Evolutionary conservation across 2,329 filamentous ascomycete genomes (phyloP), one percentile per base, ranked within the genome.

Genomic region (Trichoderma aggressivum): DNA sequence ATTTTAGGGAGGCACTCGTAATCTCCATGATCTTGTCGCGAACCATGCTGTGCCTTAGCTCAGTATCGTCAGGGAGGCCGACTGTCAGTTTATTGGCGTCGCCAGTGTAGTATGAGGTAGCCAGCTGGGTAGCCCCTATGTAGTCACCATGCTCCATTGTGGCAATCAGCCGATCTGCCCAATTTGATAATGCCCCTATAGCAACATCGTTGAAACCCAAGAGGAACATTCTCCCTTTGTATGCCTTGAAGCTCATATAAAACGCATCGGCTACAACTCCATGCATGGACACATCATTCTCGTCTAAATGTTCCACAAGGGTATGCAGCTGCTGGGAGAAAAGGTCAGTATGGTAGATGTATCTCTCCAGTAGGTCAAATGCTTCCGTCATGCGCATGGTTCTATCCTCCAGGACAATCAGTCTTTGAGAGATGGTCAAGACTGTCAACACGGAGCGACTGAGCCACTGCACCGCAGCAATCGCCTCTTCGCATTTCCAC

Each of bases 141-240:
- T 97, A 97, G 80, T 98, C 94, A n/a, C 96, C 96, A 70, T 94
- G 89, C 79, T 98, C 94, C 93, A 99, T 98, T 75, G 98, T 86
- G 0, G 95, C 94, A 74, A 98, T 90, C 21, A 99, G 84, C 53
- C 96, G 88, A 80, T 99, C 96, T 3, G 96, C 95, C 96, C 96
- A 99, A 75, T 99, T 99, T 0, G 96, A 98, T 39, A 99, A 82
- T 5, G 92, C 92, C 2, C 96, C 96, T 61, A 98, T 93, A 0
- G 94, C 93, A 53, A 98, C 85, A 78, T 98, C 95, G 77, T 95
- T 96, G 82, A 95, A 94, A n/a, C 96, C 94, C 10, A 99, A 86
- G 5, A 98, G 83, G 78, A 99, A 99, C 43, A 98, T 85, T 34
- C 95, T 89, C 6, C 96, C 94, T 80, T 98, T 99, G 82, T 98